Conservation (phyloP, 768 basidiomycete genomes). For the Boletus vermiculosoides region DNA sequence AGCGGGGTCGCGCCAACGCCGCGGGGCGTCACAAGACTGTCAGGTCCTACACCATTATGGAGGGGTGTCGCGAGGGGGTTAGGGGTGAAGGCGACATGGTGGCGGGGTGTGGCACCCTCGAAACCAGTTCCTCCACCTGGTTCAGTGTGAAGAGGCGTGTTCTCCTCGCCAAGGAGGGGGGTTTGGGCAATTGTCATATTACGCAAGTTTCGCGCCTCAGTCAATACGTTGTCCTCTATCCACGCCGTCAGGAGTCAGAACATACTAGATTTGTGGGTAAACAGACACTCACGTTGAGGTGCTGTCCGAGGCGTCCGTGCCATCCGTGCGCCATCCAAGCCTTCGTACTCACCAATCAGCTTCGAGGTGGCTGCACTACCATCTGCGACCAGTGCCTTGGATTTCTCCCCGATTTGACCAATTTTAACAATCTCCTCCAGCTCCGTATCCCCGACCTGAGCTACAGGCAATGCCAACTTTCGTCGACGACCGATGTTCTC, state of each 20-base stretch:
- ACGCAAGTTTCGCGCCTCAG: constrained; percentile 92
- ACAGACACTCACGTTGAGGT: constrained; percentile 74
- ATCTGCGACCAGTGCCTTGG: constrained; percentile 78
- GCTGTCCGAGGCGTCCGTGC: constrained; percentile 93
- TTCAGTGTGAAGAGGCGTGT: constrained; percentile 83
- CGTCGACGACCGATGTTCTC: constrained; percentile 89
- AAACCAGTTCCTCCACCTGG: constrained; percentile 87
- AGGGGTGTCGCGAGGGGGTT: constrained; percentile 92
- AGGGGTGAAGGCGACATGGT: constrained; percentile 87
- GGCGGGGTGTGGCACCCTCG: constrained; percentile 92
- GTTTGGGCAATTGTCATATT: constrained; percentile 94
- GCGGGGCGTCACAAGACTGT: constrained; percentile 55
- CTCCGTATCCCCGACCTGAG: constrained; percentile 93
- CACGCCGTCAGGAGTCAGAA: constrained; percentile 8
- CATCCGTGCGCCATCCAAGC: constrained; percentile 83
- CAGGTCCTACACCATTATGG: constrained; percentile 45
- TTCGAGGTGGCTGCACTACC: constrained; percentile 84
- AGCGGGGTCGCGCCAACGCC: constrained; percentile 71
- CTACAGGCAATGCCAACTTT: constrained; percentile 78
- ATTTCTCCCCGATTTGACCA: constrained; percentile 86
- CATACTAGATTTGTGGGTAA: constrained; percentile 1
- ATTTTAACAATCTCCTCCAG: constrained; percentile 99
- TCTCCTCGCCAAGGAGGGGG: constrained; percentile 94
- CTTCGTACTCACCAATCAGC: constrained; percentile 90
- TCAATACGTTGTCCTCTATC: constrained; percentile 91